Evolutionary conservation across 169 alveolate genomes (phyloP).

Genomic region (Perkinsus chesapeaki): DNA sequence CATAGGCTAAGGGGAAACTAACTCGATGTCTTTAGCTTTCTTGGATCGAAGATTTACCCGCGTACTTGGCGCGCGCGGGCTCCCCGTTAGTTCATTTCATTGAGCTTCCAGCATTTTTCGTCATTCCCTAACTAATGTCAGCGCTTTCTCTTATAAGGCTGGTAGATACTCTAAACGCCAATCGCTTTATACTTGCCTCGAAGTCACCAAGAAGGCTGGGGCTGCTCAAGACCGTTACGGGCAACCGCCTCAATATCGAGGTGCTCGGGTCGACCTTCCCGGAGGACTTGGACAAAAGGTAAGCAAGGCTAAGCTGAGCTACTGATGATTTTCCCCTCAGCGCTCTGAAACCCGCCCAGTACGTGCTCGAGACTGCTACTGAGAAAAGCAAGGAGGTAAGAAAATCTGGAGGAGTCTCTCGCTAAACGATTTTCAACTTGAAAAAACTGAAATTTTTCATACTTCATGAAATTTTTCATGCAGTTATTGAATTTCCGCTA

Average conservation of each 20-base stretch:
- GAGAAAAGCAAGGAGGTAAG: neutral
- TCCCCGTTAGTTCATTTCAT: too few relatives aligned
- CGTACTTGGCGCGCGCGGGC: too few relatives aligned
- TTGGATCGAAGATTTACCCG: too few relatives aligned
- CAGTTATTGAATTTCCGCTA: too few relatives aligned
- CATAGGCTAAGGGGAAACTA: too few relatives aligned
- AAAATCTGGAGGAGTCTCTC: neutral
- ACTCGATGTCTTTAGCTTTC: too few relatives aligned
- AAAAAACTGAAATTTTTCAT: too few relatives aligned
- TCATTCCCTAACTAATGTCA: too few relatives aligned
- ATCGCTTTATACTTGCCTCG: neutral
- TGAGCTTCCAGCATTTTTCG: neutral
- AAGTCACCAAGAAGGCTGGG: neutral
- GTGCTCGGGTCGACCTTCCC: neutral
- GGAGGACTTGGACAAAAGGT: neutral
- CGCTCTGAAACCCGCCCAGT: neutral
- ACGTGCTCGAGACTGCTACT: neutral
- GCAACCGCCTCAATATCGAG: neutral
- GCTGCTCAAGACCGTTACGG: neutral
- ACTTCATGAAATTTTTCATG: too few relatives aligned
- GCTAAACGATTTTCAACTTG: neutral
- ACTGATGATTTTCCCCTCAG: neutral
- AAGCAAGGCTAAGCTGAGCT: neutral
- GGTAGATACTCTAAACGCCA: neutral
- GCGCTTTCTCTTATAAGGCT: neutral